Percentiles rank a stretch among this genome's conserved stretches.
Evolutionary conservation across 140 eudicot species (phyloP).

Genomic region (Bidens hawaiensis): DNA sequence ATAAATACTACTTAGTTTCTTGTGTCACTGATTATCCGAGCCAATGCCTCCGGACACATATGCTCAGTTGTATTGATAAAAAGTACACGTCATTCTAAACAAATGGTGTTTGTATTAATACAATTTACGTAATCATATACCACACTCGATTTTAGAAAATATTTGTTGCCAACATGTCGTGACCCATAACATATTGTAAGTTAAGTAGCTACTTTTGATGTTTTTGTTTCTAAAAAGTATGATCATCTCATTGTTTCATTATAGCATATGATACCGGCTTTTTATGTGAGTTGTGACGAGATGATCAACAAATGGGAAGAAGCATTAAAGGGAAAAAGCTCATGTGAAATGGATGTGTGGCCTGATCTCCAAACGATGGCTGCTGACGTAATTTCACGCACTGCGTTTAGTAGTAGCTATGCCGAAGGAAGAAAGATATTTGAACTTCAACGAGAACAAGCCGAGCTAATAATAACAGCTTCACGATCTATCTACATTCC

Average conservation of each 20-base stretch:
- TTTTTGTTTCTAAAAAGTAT: not conserved
- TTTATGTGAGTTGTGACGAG: conserved; percentile 27
- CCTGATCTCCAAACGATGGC: conserved; percentile 31
- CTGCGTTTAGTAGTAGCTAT: conserved; percentile 30
- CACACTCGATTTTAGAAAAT: no score
- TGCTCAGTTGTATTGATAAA: no score
- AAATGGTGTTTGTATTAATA: no score
- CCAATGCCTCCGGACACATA: no score
- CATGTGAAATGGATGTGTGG: conserved; percentile 34
- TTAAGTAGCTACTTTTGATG: no score
- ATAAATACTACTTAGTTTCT: no score
- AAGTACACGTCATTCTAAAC: no score
- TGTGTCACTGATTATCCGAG: no score
- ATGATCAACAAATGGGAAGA: conserved; percentile 33
- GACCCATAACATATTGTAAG: no score
- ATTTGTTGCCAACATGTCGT: no score
- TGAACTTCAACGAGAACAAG: conserved; percentile 30
- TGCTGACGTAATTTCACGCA: conserved; percentile 31
- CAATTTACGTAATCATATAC: no score
- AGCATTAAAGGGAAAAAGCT: conserved; percentile 4
- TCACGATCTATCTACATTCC: conserved; percentile 17
- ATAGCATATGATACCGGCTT: conserved; percentile 28
- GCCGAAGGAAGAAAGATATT: conserved; percentile 33
- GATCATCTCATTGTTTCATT: not conserved
- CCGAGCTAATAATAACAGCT: conserved; percentile 12